Percentiles rank a stretch among this genome's conserved stretches.
Conservation (phyloP, 2,329 filamentous ascomycete genomes). For the Talaromyces sp. region DNA sequence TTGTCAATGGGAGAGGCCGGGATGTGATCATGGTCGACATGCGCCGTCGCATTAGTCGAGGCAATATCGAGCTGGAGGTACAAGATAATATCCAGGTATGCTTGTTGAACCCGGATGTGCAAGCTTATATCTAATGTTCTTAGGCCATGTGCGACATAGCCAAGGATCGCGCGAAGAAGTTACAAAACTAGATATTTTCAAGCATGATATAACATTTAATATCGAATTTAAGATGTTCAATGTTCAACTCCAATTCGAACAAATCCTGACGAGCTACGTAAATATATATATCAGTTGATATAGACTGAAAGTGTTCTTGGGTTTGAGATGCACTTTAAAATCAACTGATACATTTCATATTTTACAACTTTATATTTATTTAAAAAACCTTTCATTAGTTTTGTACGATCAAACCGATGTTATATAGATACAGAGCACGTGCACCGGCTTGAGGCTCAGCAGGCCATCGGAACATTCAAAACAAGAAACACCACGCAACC, state of each 20-base stretch:
- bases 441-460: not conserved
- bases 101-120: not conserved
- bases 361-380: too few species aligned
- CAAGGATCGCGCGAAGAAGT: conserved; percentile 67
- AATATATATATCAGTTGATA: too few species aligned
- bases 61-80: conserved; percentile 63
- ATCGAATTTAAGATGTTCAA: not conserved
- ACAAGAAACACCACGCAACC: not conserved
- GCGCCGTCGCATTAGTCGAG: conserved; percentile 64
- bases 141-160: conserved; percentile 93
- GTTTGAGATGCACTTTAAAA: too few species aligned
- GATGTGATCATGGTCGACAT: conserved; percentile 77
- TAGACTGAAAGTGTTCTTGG: too few species aligned
- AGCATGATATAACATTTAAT: not conserved
- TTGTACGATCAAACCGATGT: too few species aligned
- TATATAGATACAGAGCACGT: not conserved
- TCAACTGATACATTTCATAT: too few species aligned
- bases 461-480: not conserved
- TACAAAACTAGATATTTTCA: conserved; percentile 29
- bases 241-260: not conserved
- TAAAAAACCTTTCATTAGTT: too few species aligned
- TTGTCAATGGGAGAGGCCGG: conserved; percentile 76
- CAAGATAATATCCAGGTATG: conserved; percentile 68
- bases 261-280: too few species aligned
- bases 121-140: not conserved